Evolutionary conservation across 192 early-diverging fungal species (phyloP).

Genomic region (Coemansia sp.): DNA sequence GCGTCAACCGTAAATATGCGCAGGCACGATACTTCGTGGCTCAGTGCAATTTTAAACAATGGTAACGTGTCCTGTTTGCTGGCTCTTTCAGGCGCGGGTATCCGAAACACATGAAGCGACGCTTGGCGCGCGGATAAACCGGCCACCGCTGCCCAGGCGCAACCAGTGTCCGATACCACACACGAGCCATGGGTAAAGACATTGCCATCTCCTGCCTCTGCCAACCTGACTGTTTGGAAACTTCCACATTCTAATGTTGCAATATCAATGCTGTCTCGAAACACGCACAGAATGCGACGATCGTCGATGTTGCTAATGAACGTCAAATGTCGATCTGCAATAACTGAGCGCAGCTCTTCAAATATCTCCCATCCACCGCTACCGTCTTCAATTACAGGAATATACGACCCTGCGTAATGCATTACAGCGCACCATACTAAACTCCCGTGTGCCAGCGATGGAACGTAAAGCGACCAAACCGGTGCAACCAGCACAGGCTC

Average conservation of each 20-base stretch:
- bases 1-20: constrained; percentile 19
- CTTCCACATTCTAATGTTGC: neutral
- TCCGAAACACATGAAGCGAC: constrained; percentile 1
- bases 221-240: neutral
- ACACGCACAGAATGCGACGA: constrained; percentile 19
- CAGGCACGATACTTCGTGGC: constrained; percentile 25
- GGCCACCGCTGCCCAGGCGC: constrained; percentile 11
- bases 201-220: neutral
- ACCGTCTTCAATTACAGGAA: constrained; percentile 5
- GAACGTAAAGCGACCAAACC: constrained; percentile 18
- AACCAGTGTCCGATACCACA: neutral
- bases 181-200: constrained; percentile 33
- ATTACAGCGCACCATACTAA: constrained; percentile 11
- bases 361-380: constrained; percentile 22
- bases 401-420: constrained; percentile 6
- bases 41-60: neutral
- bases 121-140: neutral
- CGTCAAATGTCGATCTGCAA: constrained; percentile 8
- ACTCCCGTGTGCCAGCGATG: neutral
- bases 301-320: constrained; percentile 12
- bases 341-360: constrained; percentile 1
- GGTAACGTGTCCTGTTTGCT: neutral
- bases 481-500: constrained; percentile 1
- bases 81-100: neutral
- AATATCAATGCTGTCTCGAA: constrained; percentile 9